Evolutionary conservation across 1,139 yeast species (phyloP).

Genomic region (Hansenula sp.): DNA sequence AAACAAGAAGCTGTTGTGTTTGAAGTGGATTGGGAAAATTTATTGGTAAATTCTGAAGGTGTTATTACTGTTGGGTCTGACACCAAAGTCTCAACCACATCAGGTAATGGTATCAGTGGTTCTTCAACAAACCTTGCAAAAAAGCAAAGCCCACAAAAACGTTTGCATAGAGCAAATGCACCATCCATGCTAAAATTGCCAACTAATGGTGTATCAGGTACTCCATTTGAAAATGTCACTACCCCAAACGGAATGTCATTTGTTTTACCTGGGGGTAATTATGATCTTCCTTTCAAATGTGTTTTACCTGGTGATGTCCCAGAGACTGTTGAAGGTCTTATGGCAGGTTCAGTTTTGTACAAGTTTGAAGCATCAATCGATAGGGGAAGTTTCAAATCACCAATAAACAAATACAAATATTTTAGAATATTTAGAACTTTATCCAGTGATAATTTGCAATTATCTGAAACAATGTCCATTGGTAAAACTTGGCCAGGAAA

Average conservation of each 20-base stretch:
- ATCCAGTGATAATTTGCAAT: constrained; percentile 43
- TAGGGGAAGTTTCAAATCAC: constrained; percentile 33
- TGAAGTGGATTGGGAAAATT: constrained; percentile 56
- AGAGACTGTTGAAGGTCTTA: constrained; percentile 65
- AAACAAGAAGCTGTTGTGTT: constrained; percentile 47
- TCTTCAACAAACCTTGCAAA: constrained; percentile 2
- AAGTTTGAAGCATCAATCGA: constrained; percentile 52
- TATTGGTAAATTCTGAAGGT: constrained; percentile 46
- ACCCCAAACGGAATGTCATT: constrained; percentile 28
- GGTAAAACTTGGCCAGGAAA: constrained; percentile 63
- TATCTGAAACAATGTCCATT: constrained; percentile 53
- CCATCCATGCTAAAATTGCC: constrained; percentile 23
- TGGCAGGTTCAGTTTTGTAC: constrained; percentile 53
- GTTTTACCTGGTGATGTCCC: constrained; percentile 55
- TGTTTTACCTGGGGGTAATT: constrained; percentile 58
- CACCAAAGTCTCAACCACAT: constrained; percentile 19
- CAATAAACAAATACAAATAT: constrained; percentile 30
- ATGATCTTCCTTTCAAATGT: constrained; percentile 57
- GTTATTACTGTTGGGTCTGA: constrained; percentile 39
- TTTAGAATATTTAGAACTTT: constrained; percentile 50
- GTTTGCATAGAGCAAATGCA: constrained; percentile 21
- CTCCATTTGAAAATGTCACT: constrained; percentile 31
- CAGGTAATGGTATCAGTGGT: constrained; percentile 2
- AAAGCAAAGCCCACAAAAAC: constrained; percentile 6
- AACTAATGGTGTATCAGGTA: constrained; percentile 25